phyloP scores from a whole-genome alignment of 169 alveolate genomes.

The Plasmodium berghei region DNA sequence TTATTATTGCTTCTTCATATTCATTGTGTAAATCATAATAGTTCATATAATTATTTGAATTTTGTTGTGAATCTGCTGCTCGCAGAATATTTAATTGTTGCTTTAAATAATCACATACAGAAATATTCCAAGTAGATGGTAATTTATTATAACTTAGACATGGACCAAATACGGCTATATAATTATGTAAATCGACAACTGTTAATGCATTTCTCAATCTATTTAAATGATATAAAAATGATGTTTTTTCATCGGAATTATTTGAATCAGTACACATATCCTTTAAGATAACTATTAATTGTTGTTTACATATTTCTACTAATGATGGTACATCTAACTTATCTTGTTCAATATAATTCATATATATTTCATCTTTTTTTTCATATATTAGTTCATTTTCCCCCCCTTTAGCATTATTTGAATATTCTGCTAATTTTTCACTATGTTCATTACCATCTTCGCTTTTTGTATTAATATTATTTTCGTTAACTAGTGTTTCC shows the following conservation, averaged over 20 bases:
- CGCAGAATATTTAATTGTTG: constrained; percentile 58
- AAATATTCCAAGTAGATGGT: constrained; percentile 73
- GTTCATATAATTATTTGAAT: constrained; percentile 13
- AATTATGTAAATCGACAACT: constrained; percentile 67
- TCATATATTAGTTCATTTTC: constrained; percentile 25
- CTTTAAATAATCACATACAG: constrained; percentile 59
- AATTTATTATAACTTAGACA: constrained; percentile 67
- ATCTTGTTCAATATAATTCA: constrained; percentile 44
- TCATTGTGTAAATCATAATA: constrained; percentile 50
- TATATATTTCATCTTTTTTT: constrained; percentile 40
- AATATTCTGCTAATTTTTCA: constrained; percentile 3
- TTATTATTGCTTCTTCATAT: constrained; percentile 31
- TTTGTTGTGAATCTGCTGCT: constrained; percentile 70
- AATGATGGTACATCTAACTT: constrained; percentile 71
- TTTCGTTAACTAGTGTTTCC: constrained; percentile 48
- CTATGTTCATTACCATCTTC: constrained; percentile 38
- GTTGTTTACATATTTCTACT: constrained; percentile 71
- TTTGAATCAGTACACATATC: constrained; percentile 67
- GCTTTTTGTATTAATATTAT: constrained; percentile 7
- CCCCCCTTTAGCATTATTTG: background rate
- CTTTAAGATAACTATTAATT: constrained; percentile 52
- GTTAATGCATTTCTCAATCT: constrained; percentile 72
- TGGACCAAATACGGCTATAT: constrained; percentile 75
- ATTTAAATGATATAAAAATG: constrained; percentile 58
- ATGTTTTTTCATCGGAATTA: constrained; percentile 50